These are phyloP conservation scores for Podaxis sp. DNA, from an alignment of 768 basidiomycete species.

Conservation along the genomic window DNA sequence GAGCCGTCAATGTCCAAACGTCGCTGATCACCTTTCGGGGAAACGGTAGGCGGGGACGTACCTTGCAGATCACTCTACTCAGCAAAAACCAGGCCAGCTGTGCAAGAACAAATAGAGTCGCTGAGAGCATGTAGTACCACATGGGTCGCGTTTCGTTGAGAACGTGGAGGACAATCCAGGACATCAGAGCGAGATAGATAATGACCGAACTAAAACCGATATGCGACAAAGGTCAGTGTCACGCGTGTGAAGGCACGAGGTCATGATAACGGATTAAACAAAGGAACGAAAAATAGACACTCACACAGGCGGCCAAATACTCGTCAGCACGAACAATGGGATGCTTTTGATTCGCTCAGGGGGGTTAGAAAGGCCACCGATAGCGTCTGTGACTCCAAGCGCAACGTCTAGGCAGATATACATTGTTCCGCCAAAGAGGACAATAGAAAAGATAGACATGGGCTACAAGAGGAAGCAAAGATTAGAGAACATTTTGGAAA, in stretches of 20 bases:
- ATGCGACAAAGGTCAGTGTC: constrained; percentile 1
- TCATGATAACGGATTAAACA: neutral
- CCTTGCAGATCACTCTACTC: constrained; percentile 72
- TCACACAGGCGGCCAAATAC: constrained; percentile 33
- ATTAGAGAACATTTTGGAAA: neutral
- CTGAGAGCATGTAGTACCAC: constrained; percentile 72
- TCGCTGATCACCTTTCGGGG: neutral
- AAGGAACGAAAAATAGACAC: constrained; percentile 14
- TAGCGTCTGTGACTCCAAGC: constrained; percentile 59
- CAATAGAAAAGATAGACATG: constrained; percentile 50
- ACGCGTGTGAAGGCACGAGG: constrained; percentile 1
- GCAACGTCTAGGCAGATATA: constrained; percentile 88
- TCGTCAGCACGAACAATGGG: constrained; percentile 72
- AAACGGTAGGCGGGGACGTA: constrained; percentile 21
- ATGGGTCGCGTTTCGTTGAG: constrained; percentile 82
- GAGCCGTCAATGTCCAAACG: neutral
- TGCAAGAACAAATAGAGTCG: constrained; percentile 73
- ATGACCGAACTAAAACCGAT: constrained; percentile 38
- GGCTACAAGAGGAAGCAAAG: constrained; percentile 46
- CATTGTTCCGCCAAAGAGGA: constrained; percentile 68
- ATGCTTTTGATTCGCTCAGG: constrained; percentile 59
- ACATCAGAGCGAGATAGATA: constrained; percentile 73
- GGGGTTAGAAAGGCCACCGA: constrained; percentile 57
- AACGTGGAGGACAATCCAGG: constrained; percentile 73
- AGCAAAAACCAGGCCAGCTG: constrained; percentile 87